These are phyloP conservation scores for Pseudodiploospora longispora DNA, from an alignment of 2,329 filamentous ascomycete genomes.

Conservation along the genomic window DNA sequence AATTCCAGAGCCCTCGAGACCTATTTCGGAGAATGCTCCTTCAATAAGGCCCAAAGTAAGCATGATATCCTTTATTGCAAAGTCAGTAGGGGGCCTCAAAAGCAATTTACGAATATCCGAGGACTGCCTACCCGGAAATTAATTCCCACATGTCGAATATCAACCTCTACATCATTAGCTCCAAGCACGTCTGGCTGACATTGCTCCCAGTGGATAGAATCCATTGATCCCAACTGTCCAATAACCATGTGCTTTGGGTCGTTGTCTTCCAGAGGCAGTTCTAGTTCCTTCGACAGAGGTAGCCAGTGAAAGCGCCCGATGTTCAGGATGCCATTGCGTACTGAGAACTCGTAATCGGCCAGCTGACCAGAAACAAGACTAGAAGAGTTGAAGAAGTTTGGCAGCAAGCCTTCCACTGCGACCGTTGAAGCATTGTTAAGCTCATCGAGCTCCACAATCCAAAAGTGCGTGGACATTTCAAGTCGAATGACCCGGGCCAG, in stretches of 20 bases:
- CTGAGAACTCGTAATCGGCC: neutral
- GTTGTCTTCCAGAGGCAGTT: neutral
- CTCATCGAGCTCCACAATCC: slow-evolving; percentile 5
- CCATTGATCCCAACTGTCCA: neutral
- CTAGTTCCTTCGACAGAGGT: slow-evolving; percentile 12
- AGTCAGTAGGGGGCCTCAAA: slow-evolving; percentile 1
- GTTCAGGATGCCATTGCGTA: neutral
- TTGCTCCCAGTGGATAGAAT: slow-evolving; percentile 2
- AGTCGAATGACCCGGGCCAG: neutral
- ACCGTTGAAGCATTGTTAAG: neutral
- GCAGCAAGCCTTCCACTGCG: neutral
- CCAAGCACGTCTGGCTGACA: neutral
- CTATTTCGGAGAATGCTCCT: neutral
- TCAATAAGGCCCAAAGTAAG: slow-evolving; percentile 4
- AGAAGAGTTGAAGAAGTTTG: neutral
- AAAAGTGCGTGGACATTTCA: slow-evolving; percentile 3
- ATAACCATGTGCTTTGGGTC: neutral
- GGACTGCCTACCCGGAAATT: slow-evolving; percentile 3
- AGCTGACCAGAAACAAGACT: neutral
- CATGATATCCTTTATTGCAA: slow-evolving; percentile 14
- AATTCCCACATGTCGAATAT: slow-evolving; percentile 1
- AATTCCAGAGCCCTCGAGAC: slow-evolving; percentile 14
- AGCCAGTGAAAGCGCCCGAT: neutral
- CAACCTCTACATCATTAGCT: slow-evolving; percentile 1
- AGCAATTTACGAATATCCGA: neutral